A percentile compares a stretch with the other conserved stretches of the same genome.
Evolutionary conservation across 257 asterid species (phyloP).

Genomic region (Paulownia fortunei): DNA sequence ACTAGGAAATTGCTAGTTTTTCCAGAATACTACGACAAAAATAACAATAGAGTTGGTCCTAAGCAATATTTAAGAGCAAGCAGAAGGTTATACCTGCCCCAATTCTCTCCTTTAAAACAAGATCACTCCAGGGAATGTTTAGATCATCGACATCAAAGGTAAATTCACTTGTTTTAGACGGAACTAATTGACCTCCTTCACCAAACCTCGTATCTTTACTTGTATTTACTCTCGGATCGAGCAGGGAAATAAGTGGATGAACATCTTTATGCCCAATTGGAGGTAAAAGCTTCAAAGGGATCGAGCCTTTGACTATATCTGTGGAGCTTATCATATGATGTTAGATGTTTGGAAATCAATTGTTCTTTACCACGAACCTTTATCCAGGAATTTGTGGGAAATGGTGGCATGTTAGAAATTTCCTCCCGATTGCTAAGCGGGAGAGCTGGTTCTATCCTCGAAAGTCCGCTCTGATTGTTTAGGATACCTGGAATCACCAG

Average conservation of each 20-base stretch:
- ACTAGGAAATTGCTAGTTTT: slow-evolving; percentile 14
- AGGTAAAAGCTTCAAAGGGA: slow-evolving; percentile 48
- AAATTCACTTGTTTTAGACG: slow-evolving; percentile 54
- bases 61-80: slow-evolving; percentile 30
- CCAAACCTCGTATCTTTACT: slow-evolving; percentile 49
- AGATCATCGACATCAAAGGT: slow-evolving; percentile 74
- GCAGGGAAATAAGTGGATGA: slow-evolving; percentile 48
- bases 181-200: slow-evolving; percentile 55
- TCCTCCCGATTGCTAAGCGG: slow-evolving; percentile 63
- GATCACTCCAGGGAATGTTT: slow-evolving; percentile 89
- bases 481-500: slow-evolving; percentile 43
- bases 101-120: slow-evolving; percentile 78
- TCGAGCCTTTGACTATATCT: slow-evolving; percentile 44
- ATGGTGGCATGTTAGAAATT: slow-evolving; percentile 42
- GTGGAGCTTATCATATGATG: slow-evolving; percentile 46
- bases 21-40: neutral
- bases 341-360: slow-evolving; percentile 51
- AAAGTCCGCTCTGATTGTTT: slow-evolving; percentile 49
- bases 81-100: slow-evolving; percentile 79
- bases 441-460: slow-evolving; percentile 46
- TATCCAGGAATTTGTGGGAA: slow-evolving; percentile 57
- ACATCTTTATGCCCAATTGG: slow-evolving; percentile 46
- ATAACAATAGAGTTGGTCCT: neutral
- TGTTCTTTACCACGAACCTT: slow-evolving; percentile 64
- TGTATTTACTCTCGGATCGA: slow-evolving; percentile 48